Percentiles rank a stretch among this genome's conserved stretches.
Conservation (phyloP, 768 basidiomycete genomes). For the Boletus subcaerulescens region DNA sequence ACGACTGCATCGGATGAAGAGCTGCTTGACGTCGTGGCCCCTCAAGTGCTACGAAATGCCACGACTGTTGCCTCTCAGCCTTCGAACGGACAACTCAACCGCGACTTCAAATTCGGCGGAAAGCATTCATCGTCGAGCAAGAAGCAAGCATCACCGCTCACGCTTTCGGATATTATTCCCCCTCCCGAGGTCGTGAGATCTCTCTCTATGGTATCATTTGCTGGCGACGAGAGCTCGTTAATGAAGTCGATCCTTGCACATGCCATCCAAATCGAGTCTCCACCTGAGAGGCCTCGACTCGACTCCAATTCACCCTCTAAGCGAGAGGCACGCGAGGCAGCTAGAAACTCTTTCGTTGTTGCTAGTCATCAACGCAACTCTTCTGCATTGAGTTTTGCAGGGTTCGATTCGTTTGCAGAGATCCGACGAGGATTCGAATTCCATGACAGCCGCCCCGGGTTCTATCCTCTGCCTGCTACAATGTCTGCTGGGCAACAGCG, state of each 20-base stretch:
- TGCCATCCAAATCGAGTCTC: slow-evolving; percentile 37
- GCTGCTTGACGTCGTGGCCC: slow-evolving; percentile 12
- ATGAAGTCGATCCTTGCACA: slow-evolving; percentile 55
- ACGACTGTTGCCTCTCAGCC: slow-evolving; percentile 41
- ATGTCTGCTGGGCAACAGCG: slow-evolving; percentile 39
- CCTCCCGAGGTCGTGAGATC: slow-evolving; percentile 52
- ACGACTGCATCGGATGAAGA: slow-evolving; percentile 36
- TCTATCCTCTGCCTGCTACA: slow-evolving; percentile 55
- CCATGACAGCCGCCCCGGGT: slow-evolving; percentile 54
- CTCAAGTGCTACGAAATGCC: slow-evolving; percentile 19
- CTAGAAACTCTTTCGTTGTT: slow-evolving; percentile 14
- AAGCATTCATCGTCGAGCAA: slow-evolving; percentile 15
- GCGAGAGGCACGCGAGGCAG: slow-evolving; percentile 23
- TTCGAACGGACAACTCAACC: slow-evolving; percentile 67
- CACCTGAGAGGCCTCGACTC: slow-evolving; percentile 33
- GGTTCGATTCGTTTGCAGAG: slow-evolving; percentile 74
- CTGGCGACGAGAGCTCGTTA: slow-evolving; percentile 50
- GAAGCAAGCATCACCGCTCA: slow-evolving; percentile 34
- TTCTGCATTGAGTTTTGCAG: slow-evolving; percentile 65
- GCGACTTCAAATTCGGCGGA: slow-evolving; percentile 75
- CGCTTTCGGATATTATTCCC: slow-evolving; percentile 76
- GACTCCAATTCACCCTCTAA: slow-evolving; percentile 47
- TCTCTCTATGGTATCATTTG: slow-evolving; percentile 43
- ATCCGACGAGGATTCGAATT: slow-evolving; percentile 80
- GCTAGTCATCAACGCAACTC: slow-evolving; percentile 33